Evolutionary conservation across 78 protist species (phyloP).

Genomic region (Isochrysis galbana): DNA sequence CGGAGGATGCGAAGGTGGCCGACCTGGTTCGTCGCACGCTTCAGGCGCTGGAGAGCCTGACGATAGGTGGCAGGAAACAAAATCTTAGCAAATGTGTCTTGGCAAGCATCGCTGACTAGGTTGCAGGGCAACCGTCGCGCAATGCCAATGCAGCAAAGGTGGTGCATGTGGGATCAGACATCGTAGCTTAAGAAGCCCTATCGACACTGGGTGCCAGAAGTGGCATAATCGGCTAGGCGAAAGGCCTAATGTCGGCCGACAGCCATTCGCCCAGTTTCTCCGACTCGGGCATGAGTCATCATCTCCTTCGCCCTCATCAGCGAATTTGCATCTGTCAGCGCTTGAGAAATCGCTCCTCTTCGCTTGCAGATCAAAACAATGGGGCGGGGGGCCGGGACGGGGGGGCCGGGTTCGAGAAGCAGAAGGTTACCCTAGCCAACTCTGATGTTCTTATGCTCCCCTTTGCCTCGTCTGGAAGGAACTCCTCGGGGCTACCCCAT

Average conservation of each 20-base stretch:
- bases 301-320: background rate
- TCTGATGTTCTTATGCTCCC: no score
- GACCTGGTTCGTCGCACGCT: background rate
- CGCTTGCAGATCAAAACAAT: no score
- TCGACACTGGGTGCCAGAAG: background rate
- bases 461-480: no score
- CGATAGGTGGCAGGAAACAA: background rate
- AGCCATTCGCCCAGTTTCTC: background rate
- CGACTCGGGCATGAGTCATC: background rate
- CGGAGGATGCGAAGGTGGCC: conserved; percentile 3
- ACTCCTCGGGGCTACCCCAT: no score
- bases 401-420: background rate
- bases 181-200: background rate
- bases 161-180: no score
- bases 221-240: background rate
- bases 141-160: no score
- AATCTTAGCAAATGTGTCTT: no score
- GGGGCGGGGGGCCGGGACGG: background rate
- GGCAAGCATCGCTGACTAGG: no score
- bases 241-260: background rate
- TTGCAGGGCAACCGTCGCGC: no score
- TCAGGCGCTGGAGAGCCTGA: background rate
- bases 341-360: no score
- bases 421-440: no score
- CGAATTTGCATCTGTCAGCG: background rate